Conservation (phyloP, 75 land plant genomes). For the Picea sitchensis region DNA sequence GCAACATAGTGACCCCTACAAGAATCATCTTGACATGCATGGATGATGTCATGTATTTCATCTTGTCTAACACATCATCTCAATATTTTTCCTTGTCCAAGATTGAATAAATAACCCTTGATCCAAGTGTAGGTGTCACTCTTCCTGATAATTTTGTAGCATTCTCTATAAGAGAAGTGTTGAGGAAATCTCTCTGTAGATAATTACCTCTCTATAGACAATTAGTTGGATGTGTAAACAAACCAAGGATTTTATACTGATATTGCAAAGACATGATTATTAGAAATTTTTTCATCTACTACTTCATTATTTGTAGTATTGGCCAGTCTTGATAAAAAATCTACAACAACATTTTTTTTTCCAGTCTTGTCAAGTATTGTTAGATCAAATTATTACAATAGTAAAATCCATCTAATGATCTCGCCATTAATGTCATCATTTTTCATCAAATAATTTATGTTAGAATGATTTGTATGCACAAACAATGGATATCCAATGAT, state of each 20-base stretch:
- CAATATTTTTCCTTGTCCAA: neutral
- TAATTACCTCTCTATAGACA: neutral
- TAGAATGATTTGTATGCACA: conserved; percentile 2
- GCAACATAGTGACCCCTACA: neutral
- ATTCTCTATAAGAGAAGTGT: neutral
- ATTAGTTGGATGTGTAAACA: neutral
- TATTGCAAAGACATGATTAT: neutral
- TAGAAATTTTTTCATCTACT: neutral
- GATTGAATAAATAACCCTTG: neutral
- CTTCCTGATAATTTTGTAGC: neutral
- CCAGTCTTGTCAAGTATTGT: conserved; percentile 5
- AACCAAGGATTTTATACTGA: neutral
- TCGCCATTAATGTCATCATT: neutral
- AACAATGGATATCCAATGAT: conserved; percentile 5
- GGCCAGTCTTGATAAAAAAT: neutral
- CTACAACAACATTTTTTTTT: neutral
- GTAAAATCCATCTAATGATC: conserved; percentile 7
- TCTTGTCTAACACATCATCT: neutral
- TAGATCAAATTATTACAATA: conserved; percentile 13
- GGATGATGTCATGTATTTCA: neutral
- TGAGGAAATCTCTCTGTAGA: neutral
- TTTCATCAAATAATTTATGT: conserved; percentile 7
- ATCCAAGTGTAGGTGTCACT: neutral
- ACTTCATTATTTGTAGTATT: neutral
- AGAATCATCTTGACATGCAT: neutral